Evolutionary conservation across 352 stramenopile genomes (phyloP), one percentile per base, ranked within the genome.

Genomic region (Phytophthora citricola): DNA sequence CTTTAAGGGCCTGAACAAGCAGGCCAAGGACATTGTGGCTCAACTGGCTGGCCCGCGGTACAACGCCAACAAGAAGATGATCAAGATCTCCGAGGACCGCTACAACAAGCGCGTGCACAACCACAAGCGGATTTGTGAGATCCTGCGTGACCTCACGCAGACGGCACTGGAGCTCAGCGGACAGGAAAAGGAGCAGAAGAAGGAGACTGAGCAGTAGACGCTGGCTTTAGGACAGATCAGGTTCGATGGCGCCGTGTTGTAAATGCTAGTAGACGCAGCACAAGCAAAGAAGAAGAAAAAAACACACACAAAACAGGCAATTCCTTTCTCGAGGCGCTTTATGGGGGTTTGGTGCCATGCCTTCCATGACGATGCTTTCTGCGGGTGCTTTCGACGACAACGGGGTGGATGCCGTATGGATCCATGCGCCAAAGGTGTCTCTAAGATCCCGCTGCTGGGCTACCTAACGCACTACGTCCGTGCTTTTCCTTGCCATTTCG

Each of bases 121-220:
- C 79, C 86, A 94, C 81, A 92, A 94, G 78, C 82, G 86, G 12
- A 77, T 94, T 58, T 94, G 86, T 64, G 86, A 91, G 55, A 89
- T 94, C 62, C 71, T 94, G 66, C 83, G 76, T 46, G 84, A 94
- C 48, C 74, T 94, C 27, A 92, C 85, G 38, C 63, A 86, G 61
- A 87, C 83, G 26, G 79, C 85, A n/a, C 71, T 86, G 59, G 72
- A 92, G 59, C 70, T 92, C 40, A 89, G 81, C 44, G 66, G 67
- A 14, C 66, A 85, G 58, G 36, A 66, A 22, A 65, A 74, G 58
- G 49, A 74, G 50, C 53, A 71, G n/a, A 27, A 27, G 40, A 45
- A 22, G 49, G 61, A 58, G 51, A 17, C 29, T 36, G 58, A 60
- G 44, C 47, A 72, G 39, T 4, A 69, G 49, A n/a, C 44, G 17